Evolutionary conservation across 2,329 filamentous ascomycete genomes (phyloP), one percentile per base, ranked within the genome.

Genomic region (Mycogone perniciosa): DNA sequence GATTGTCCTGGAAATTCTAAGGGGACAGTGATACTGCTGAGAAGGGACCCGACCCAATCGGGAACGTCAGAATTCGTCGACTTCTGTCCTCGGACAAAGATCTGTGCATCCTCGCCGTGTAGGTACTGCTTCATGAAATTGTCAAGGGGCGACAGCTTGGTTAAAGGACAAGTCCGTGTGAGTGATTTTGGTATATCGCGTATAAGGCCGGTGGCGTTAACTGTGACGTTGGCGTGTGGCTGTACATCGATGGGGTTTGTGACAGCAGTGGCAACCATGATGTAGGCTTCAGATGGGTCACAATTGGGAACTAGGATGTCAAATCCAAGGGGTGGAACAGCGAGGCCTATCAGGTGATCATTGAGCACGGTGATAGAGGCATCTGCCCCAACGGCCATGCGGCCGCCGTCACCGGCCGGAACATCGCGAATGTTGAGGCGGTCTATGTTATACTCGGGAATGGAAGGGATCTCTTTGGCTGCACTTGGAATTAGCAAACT

Each of bases 271-370:
- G 89, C 91, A 50, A 97, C 78, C 56, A 82, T 75, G 60, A 99
- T 93, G 56, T 84, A 82, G 4, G 85, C 79, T 50, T 93, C 84
- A 26, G 80, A 73, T 4, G 79, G 74, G 29, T 79, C 76, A 68
- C 93, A 99, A 55, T 89, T 89, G 40, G 89, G 85, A 5, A 97
- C 84, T 43, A 96, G 74, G 31, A 97, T 82, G 56, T 91, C 84
- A 62, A 97, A 96, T 0, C 81, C 84, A 51, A 97, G 81, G 35
- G 86, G 76, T 9, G 93, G 93, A 20, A 96, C 74, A 26, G 81
- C 79, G 48, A 96, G 72, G 52, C 84, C 79, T 46, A 99, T 67
- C 1, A 90, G 89, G 62, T 89, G 95, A 48, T 83, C 74, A 67
- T 97, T 95, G 60, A 79, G 75, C 29, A 89, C 76, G 9, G 77